Evolutionary conservation across 176 grass and related monocot genomes (phyloP), one percentile per base, ranked within the genome.

Genomic region (Alloteropsis semialata): DNA sequence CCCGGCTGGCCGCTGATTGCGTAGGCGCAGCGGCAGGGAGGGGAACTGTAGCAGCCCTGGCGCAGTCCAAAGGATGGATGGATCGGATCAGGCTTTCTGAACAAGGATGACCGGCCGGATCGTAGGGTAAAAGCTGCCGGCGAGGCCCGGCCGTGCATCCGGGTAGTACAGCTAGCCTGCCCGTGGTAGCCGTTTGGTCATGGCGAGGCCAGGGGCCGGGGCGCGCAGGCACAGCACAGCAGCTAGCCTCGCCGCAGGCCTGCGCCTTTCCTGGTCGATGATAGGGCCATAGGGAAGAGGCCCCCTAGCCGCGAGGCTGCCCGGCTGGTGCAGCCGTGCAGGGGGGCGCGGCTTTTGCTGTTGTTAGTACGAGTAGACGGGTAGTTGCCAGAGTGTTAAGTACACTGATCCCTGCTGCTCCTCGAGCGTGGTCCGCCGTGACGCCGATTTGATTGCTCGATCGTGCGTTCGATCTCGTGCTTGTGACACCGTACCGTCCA

Each of bases 61-160:
- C 18, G 34, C 64, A 38, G 77, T 61, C 34, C 5, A 55, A 54
- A 17, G 72, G 82, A 77, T 85, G 65, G 50, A 70, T 19, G 78
- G 34, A 71, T 89, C 82, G 16, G 44, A 33, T 36, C 62, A 89
- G 83, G 78, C 78, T 89, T 85, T 84, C 69, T 71, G 60, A 69
- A 29, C 54, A 6, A 30, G 38, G 45, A 61, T 28, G 41, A 43
- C 24, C 41, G 22, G 46, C 24, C 41, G 22, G 46, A 46, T 67
- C 33, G 6, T 76, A 48, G 53, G 53, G 76, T 27, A 45, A 82
- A 81, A 70, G 67, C 41, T 46, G 86, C 80, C 53, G 73, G 22
- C n/a, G 17, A 82, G 5, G 50, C 49, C 54, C 51, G 17, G 69
- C 16, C 8, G 39, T 5, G 18, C 42, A 54, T 13, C 33, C 62